phyloP scores from a whole-genome alignment of 2,329 filamentous ascomycete genomes.

The Ramichloridium luteum region DNA sequence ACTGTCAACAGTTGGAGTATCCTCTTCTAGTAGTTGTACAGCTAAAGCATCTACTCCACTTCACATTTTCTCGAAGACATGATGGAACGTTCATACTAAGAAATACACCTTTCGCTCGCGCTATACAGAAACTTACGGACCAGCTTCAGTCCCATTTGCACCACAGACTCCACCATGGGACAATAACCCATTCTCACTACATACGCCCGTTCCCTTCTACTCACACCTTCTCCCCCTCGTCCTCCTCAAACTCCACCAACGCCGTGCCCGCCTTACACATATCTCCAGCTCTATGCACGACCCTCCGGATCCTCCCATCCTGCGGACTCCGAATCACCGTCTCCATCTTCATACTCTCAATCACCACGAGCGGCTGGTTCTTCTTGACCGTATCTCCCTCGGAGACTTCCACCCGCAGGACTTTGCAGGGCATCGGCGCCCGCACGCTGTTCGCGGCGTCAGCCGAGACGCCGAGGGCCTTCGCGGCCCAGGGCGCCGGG shows the following conservation, averaged over 20 bases:
- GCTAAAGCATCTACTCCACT: too few relatives aligned
- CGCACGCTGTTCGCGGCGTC: constrained; percentile 71
- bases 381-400: constrained; percentile 75
- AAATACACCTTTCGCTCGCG: too few relatives aligned
- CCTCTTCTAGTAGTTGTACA: too few relatives aligned
- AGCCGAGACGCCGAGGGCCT: constrained; percentile 64
- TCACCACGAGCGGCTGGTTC: constrained; percentile 73
- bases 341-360: constrained; percentile 45
- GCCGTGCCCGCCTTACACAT: constrained; percentile 36
- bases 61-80: too few relatives aligned
- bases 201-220: too few relatives aligned
- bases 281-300: constrained; percentile 38
- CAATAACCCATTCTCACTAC: too few relatives aligned
- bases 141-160: too few relatives aligned
- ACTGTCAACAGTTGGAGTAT: too few relatives aligned
- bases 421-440: constrained; percentile 96
- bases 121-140: too few relatives aligned
- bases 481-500: constrained; percentile 68
- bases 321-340: constrained; percentile 40
- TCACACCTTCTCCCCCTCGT: constrained; percentile 5
- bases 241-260: constrained; percentile 32
- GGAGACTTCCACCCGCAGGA: constrained; percentile 74
- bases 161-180: too few relatives aligned
- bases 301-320: constrained; percentile 34
- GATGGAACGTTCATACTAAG: too few relatives aligned